Evolutionary conservation across 2,329 filamentous ascomycete genomes (phyloP), one percentile per base, ranked within the genome.

Genomic region (Fonsecaea monophora): DNA sequence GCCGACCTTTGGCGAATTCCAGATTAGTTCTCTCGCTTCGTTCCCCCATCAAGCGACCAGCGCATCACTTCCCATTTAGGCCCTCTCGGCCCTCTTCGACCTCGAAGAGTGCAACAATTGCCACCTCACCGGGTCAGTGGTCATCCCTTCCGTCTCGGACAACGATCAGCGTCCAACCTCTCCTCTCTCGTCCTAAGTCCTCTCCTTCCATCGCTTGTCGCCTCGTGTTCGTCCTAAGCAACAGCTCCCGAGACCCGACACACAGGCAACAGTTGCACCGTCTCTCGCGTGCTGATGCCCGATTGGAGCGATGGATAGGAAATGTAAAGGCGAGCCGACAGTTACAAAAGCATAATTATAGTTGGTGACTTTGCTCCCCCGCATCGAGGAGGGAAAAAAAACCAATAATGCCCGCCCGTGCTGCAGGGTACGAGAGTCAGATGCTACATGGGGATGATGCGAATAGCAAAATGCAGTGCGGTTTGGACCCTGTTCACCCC

Each of bases 11-110:
- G 30, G n/a, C 53, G 32, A 34, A 35, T 30, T 8, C n/a, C 21
- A 38, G 45, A n/a, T 9, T 45, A 61, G 42, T n/a, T 34, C 13
- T n/a, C 57, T 50, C 57, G 42, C 45, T 48, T 21, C 13, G 57
- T 48, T 30, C 25, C 25, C 25, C 25, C 25, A 21, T 32, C 18
- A 60, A 34, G 13, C 32, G 34, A 60, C 45, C 57, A 60, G 45
- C 57, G 30, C 57, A 18, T 50, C 57, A 60, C 38, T 60, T 38
- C 54, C 55, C 38, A 13, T 53, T 64, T 32, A n/a, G 32, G 54
- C 38, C 35, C 55, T 50, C 34, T 25, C 25, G 25, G 25, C 25
- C 3, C 25, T 25, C 25, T 25, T 48, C 40, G 10, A 50, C 57
- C n/a, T 50, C 18, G 18, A 50, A 7, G 45, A 50, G 18, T 25